Evolutionary conservation across 192 early-diverging fungal genomes (phyloP).

Genomic region (Dispira simplex): DNA sequence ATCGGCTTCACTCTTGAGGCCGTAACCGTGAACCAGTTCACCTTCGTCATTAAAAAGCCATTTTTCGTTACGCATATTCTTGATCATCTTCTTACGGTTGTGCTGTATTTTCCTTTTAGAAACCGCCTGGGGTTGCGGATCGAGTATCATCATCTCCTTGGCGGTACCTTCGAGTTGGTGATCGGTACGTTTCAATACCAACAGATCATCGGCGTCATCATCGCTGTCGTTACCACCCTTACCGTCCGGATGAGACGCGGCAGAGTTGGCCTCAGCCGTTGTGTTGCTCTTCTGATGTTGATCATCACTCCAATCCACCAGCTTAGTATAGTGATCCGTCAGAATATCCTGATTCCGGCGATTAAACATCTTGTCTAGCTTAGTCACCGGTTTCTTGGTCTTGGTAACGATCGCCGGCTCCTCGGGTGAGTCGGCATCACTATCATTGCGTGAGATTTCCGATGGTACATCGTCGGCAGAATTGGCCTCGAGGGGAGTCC

Average conservation of each 20-base stretch:
- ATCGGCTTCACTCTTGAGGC: slow-evolving; percentile 63
- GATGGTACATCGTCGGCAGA: background rate
- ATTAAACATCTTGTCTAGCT: slow-evolving; percentile 84
- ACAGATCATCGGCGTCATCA: slow-evolving; percentile 62
- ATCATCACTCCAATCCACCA: slow-evolving; percentile 45
- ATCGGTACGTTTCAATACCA: slow-evolving; percentile 68
- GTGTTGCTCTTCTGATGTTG: too few relatives aligned
- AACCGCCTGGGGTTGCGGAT: slow-evolving; percentile 13
- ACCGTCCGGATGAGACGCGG: slow-evolving; percentile 12
- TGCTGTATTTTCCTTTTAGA: slow-evolving; percentile 31
- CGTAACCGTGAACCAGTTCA: slow-evolving; percentile 50
- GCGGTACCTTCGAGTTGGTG: slow-evolving; percentile 41
- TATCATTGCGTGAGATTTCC: slow-evolving; percentile 5
- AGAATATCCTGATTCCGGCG: slow-evolving; percentile 83
- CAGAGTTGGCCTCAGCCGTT: slow-evolving; percentile 10
- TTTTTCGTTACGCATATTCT: slow-evolving; percentile 53
- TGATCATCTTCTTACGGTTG: slow-evolving; percentile 50
- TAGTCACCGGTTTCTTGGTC: slow-evolving; percentile 41
- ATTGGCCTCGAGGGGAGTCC: slow-evolving; percentile 7
- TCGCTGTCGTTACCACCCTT: slow-evolving; percentile 8
- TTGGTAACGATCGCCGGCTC: slow-evolving; percentile 14
- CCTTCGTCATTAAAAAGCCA: slow-evolving; percentile 94
- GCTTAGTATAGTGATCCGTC: slow-evolving; percentile 78
- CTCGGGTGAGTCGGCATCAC: slow-evolving; percentile 22
- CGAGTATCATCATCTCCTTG: slow-evolving; percentile 19